Base-by-base conservation (phyloP, 2,329 filamentous ascomycete species). In the Acephala macrosclerotiorum region DNA sequence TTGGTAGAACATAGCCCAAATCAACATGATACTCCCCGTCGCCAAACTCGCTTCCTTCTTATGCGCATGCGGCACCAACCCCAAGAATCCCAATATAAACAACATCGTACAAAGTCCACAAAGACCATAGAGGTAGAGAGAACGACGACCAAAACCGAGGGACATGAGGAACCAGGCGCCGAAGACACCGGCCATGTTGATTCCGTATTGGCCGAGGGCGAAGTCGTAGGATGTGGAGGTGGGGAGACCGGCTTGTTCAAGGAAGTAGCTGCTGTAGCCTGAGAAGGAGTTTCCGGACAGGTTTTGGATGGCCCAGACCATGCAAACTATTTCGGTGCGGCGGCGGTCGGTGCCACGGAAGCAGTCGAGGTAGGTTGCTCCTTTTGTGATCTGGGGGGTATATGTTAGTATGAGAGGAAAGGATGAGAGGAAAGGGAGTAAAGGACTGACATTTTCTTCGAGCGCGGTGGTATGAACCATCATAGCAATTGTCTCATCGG, bases 1-100 rank as follows among this genome's bases (percentile, higher is more conserved):
- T 77, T 97, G 93, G 80, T 97, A 97, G 73, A 90, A 87, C 55
- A 96, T 81, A 0, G 94, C 90, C 91, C 91, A 96, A 63, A 89
- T 79, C 38, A 96, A 83, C 91, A 97, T 94, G 79, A 97, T 91
- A 8, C 74, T 72, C 2, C 80, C 73, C 6, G 73, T 76, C n/a
- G 74, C 74, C 2, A 74, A 62, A 7, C 70, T 71, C 20, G 59
- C 68, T 60, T 71, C 58, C 16, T 70, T 68, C 20, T 63, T 70
- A 26, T 75, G 70, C 1, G 64, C 49, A n/a, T 73, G 60, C 6
- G 73, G 73, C 11, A 74, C 73, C 75, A 57, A 78, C 76, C 81
- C 82, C 63, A 84, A 80, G 60, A 96, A 96, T 16, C 94, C 94
- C 77, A 97, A 89, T 76, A 94, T 82, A 72, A 97, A 82, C 1